These are phyloP conservation scores for Apophysomyces ossiformis DNA, from an alignment of 371 early-diverging fungal species.

Conservation along the genomic window DNA sequence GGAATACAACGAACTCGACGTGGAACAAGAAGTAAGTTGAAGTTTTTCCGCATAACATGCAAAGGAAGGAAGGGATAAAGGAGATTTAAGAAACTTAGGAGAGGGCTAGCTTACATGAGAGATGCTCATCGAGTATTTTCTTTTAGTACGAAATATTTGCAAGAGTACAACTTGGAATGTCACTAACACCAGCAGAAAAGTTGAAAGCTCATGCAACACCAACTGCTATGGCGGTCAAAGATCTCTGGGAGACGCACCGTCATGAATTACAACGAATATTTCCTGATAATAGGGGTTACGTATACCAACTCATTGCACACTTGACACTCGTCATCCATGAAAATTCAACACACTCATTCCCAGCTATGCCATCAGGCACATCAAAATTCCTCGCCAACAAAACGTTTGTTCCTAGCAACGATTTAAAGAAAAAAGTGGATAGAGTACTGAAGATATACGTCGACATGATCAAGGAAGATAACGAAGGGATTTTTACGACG, in stretches of 20 bases:
- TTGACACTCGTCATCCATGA: conserved; percentile 10
- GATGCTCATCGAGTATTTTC: neutral
- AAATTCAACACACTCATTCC: conserved; percentile 3
- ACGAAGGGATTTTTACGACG: neutral
- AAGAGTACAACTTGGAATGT: conserved; percentile 40
- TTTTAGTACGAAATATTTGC: conserved; percentile 43
- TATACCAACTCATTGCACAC: conserved; percentile 16
- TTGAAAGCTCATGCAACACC: conserved; percentile 32
- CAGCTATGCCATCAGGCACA: neutral
- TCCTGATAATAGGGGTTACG: conserved; percentile 1
- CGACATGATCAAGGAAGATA: neutral
- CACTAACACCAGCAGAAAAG: conserved; percentile 36
- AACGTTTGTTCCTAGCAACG: neutral
- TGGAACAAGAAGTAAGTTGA: conserved; percentile 35
- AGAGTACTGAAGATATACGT: conserved; percentile 11
- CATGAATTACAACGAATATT: conserved; percentile 1
- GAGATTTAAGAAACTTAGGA: no score
- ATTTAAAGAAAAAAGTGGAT: neutral
- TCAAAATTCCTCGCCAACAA: neutral
- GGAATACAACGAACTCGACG: conserved; percentile 32
- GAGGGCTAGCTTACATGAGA: neutral
- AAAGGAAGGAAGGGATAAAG: neutral
- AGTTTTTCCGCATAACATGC: neutral
- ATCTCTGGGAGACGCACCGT: conserved; percentile 10
- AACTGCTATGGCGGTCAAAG: conserved; percentile 9